Percentiles rank a stretch among this genome's conserved stretches.
Evolutionary conservation across 1,284 basidiomycete genomes (phyloP).

Genomic region (Ceratorhiza oryzae-sativae): DNA sequence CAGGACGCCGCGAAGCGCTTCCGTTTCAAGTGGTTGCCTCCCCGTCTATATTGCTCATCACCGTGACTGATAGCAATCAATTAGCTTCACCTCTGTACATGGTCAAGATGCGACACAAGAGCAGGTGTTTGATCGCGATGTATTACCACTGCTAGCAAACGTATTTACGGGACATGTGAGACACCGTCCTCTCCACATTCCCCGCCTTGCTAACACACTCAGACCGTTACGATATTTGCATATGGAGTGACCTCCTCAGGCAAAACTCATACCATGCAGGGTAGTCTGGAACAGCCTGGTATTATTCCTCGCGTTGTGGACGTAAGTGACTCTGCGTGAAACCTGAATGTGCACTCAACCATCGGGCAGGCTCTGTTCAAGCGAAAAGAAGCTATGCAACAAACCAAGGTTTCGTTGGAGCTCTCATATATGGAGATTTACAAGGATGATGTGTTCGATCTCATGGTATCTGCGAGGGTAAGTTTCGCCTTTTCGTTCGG

Average conservation of each 20-base stretch:
- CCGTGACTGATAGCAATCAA: neutral
- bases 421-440: conserved; percentile 87
- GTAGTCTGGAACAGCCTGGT: conserved; percentile 68
- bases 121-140: conserved; percentile 73
- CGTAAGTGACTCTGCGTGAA: conserved; percentile 51
- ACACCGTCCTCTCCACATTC: conserved; percentile 30
- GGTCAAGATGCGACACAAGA: conserved; percentile 69
- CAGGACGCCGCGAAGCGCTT: conserved; percentile 68
- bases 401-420: conserved; percentile 52
- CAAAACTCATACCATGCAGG: conserved; percentile 88
- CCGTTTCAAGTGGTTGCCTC: conserved; percentile 66
- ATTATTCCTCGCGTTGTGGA: conserved; percentile 79
- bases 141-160: conserved; percentile 70
- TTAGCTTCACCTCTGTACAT: conserved; percentile 73
- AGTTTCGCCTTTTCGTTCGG: conserved; percentile 44
- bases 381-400: conserved; percentile 39
- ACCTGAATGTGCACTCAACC: conserved; percentile 25
- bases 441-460: conserved; percentile 84
- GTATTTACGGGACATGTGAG: conserved; percentile 73
- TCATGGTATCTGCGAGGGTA: conserved; percentile 72
- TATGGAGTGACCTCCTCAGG: conserved; percentile 84
- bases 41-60: neutral
- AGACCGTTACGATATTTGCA: conserved; percentile 82
- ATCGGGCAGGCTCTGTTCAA: conserved; percentile 47
- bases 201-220: neutral